Evolutionary conservation across 2,329 filamentous ascomycete species (phyloP).

Genomic region (Ophiostoma australiae): DNA sequence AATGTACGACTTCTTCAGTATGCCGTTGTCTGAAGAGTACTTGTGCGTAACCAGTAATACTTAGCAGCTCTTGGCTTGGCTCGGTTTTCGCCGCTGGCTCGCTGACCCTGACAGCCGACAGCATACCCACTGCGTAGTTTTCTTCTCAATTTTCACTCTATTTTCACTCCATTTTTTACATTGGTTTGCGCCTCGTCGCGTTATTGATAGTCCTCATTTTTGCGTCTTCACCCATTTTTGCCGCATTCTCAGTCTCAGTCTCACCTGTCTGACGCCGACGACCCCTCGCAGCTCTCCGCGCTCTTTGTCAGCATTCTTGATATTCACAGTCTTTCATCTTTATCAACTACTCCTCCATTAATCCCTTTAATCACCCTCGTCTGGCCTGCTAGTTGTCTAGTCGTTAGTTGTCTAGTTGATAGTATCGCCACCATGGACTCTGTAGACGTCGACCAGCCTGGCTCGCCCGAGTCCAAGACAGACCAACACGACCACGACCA

Average conservation of each 20-base stretch:
- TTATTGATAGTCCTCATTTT: not conserved
- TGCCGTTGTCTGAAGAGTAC: no score
- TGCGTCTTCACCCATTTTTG: not conserved
- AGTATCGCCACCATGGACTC: not conserved
- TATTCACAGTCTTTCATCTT: not conserved
- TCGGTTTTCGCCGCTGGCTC: not conserved
- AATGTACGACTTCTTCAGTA: no score
- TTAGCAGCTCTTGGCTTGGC: not conserved
- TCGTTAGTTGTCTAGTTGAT: no score
- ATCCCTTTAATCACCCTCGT: not conserved
- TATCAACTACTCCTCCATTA: no score
- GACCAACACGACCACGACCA: not conserved
- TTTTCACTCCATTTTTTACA: no score
- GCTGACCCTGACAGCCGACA: no score
- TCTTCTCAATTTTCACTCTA: no score
- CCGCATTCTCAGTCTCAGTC: not conserved
- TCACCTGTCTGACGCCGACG: not conserved
- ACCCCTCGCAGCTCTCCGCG: not conserved
- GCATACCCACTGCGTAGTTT: not conserved
- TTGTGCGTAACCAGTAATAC: no score
- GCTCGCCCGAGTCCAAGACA: not conserved
- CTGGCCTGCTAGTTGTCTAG: not conserved
- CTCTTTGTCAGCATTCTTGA: not conserved
- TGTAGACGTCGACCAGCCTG: not conserved
- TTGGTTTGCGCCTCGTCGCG: not conserved